Evolutionary conservation across 495 filamentous ascomycete genomes (phyloP).

Genomic region (Astrothelium subdiscretum): DNA sequence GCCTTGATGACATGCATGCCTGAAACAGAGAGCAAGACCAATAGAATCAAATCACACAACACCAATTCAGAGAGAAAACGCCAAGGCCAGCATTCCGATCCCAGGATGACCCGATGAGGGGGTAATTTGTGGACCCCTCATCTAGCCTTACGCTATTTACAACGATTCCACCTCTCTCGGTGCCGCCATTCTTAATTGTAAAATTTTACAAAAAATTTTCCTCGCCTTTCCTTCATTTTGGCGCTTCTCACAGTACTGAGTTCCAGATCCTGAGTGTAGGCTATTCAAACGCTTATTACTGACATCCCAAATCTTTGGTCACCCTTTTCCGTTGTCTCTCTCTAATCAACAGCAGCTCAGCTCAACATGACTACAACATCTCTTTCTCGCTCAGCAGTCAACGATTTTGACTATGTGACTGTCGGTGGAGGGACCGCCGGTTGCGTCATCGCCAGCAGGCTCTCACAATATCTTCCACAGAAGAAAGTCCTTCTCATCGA

Average conservation of each 20-base stretch:
- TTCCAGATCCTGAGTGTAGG: too few species aligned
- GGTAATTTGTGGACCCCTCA: too few species aligned
- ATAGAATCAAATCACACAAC: too few species aligned
- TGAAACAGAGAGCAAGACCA: too few species aligned
- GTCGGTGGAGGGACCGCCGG: slow-evolving; percentile 82
- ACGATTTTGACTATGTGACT: slow-evolving; percentile 75
- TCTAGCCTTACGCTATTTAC: too few species aligned
- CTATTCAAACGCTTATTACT: background rate
- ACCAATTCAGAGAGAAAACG: too few species aligned
- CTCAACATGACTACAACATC: slow-evolving; percentile 42
- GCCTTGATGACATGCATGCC: too few species aligned
- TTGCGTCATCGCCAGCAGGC: slow-evolving; percentile 66
- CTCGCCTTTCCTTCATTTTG: background rate
- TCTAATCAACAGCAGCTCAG: background rate
- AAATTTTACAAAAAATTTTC: background rate
- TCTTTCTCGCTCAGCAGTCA: slow-evolving; percentile 44
- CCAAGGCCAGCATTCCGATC: too few species aligned
- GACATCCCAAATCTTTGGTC: background rate
- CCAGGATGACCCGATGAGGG: too few species aligned
- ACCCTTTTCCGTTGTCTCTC: background rate
- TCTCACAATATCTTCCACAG: slow-evolving; percentile 35
- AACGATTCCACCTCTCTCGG: too few species aligned
- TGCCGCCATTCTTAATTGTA: too few species aligned
- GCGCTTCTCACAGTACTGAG: too few species aligned
- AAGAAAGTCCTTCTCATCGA: slow-evolving; percentile 33